A percentile compares a stretch with the other conserved stretches of the same genome.
Evolutionary conservation across 257 asterid genomes (phyloP).

Genomic region (Solanum pinnatisectum): DNA sequence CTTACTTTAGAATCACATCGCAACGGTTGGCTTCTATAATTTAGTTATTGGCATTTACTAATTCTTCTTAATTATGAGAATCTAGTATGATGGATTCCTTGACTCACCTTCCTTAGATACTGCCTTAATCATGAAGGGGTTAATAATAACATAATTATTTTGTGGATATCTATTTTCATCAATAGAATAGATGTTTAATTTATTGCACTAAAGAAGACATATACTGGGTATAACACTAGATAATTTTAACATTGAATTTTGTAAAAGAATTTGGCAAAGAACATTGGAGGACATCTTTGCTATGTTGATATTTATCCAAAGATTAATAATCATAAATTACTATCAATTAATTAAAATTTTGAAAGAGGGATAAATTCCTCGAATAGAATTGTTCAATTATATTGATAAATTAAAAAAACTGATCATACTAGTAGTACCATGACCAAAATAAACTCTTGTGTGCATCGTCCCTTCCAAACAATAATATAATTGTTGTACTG

Average conservation of each 20-base stretch:
- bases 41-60: neutral
- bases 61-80: neutral
- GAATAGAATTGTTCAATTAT: neutral
- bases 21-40: neutral
- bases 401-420: neutral
- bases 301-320: neutral
- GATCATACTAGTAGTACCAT: neutral
- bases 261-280: neutral
- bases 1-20: neutral
- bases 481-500: neutral
- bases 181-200: neutral
- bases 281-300: neutral
- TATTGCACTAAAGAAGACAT: neutral
- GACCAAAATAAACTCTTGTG: neutral
- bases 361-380: neutral
- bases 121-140: neutral
- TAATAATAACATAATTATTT: neutral
- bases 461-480: neutral
- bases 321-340: neutral
- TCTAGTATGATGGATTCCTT: neutral
- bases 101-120: neutral
- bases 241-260: neutral
- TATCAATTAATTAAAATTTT: neutral
- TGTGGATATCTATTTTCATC: neutral
- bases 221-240: neutral